Conservation (phyloP, 768 basidiomycete species). For the Xanthoconium purpureum region DNA sequence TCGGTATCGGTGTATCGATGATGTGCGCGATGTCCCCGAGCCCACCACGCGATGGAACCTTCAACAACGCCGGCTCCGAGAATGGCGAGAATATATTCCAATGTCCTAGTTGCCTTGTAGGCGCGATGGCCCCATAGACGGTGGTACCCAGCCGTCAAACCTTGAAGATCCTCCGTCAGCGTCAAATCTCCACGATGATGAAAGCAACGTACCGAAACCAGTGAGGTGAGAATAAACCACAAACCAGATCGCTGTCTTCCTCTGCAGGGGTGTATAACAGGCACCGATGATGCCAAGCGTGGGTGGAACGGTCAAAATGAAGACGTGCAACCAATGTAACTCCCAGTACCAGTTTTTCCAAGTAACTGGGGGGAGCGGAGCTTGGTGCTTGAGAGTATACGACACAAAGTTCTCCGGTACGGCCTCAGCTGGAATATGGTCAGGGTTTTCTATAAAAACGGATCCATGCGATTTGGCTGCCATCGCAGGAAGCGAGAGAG, state of each 20-base stretch:
- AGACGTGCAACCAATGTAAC: constrained; percentile 7
- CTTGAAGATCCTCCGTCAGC: constrained; percentile 26
- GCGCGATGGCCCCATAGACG: constrained; percentile 91
- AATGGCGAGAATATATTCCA: constrained; percentile 80
- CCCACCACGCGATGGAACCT: constrained; percentile 98
- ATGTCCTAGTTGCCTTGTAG: constrained; percentile 81
- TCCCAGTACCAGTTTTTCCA: constrained; percentile 15
- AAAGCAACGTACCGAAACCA: constrained; percentile 60
- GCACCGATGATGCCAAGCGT: constrained; percentile 1
- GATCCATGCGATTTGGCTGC: neutral
- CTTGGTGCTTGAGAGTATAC: constrained; percentile 7
- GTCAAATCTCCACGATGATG: neutral
- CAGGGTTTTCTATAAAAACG: constrained; percentile 1
- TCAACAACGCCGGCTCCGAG: constrained; percentile 87
- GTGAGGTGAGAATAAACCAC: constrained; percentile 56
- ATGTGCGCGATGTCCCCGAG: constrained; percentile 89
- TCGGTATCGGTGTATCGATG: constrained; percentile 94
- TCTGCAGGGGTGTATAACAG: constrained; percentile 1
- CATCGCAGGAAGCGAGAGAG: neutral
- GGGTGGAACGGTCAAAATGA: constrained; percentile 4
- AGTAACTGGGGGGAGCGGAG: constrained; percentile 6
- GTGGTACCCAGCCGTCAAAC: constrained; percentile 90
- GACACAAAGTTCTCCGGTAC: constrained; percentile 12
- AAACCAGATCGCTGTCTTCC: constrained; percentile 1
- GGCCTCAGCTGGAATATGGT: constrained; percentile 2